Evolutionary conservation across 805 yeast species (phyloP), one percentile per base, ranked within the genome.

Genomic region (Danielia oregonensis): DNA sequence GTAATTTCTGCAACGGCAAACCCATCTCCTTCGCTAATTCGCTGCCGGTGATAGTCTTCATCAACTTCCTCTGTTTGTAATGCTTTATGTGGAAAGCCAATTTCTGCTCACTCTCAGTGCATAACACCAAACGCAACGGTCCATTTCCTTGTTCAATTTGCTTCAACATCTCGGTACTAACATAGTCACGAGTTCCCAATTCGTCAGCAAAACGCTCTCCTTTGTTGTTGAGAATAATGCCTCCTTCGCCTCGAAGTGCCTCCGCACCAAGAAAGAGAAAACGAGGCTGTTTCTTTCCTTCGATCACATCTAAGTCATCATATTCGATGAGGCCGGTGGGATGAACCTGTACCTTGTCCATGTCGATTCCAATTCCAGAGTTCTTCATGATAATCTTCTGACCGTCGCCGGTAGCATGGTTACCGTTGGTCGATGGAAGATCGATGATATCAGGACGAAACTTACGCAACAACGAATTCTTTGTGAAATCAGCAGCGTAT

Each of bases 201-300:
- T 78, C 84, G 49, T 78, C 77, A 22, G 74, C 75, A 53, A 78
- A 78, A 32, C 84, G 60, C 30, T 72, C 69, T 21, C 81, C 81
- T 35, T 63, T 59, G 10, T 54, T 51, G 47, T 76, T 72, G 30
- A 79, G 51, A 52, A 79, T 64, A 24, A 79, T 63, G 0, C 83
- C 85, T 21, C 85, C 85, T 54, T 74, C 81, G 11, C 84, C 84
- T 39, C 84, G 61, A 23, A 79, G 60, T 5, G 81, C 82, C 52
- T 78, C 84, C 3, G 83, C 84, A 6, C 83, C 84, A 27, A 79
- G 59, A 40, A 76, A 74, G 36, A 76, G 62, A 49, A 76, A 76
- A 38, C 79, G 63, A 1, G 77, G 77, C 5, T 46, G 40, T 12
- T 49, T 51, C 26, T 44, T 51, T n/a, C 71, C 72, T 12, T 48